phyloP scores from a whole-genome alignment of 768 basidiomycete species.

The Amanita muscaria region DNA sequence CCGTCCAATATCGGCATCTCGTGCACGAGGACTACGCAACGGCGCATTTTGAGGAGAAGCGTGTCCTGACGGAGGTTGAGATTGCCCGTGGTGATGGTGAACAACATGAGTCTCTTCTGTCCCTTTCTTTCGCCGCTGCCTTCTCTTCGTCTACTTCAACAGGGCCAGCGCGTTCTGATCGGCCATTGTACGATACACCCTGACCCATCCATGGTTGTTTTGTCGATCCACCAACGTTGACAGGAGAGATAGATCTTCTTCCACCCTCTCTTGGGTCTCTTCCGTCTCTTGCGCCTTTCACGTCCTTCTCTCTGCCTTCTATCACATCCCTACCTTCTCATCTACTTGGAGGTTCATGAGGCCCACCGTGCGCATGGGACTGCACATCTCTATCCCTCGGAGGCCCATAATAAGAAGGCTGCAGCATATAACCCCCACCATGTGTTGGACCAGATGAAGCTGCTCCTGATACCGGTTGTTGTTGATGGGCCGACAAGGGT shows the following conservation, averaged over 20 bases:
- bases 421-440: not conserved
- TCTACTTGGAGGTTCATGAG: not conserved
- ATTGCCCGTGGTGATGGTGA: constrained; percentile 29
- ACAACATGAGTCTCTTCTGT: constrained; percentile 36
- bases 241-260: constrained; percentile 31
- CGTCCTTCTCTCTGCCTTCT: constrained; percentile 9
- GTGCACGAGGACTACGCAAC: constrained; percentile 18
- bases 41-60: constrained; percentile 20
- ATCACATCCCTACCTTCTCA: constrained; percentile 7
- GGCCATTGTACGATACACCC: constrained; percentile 18
- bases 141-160: constrained; percentile 28
- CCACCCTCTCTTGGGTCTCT: constrained; percentile 8
- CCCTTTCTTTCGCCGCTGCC: constrained; percentile 19
- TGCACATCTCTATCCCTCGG: not conserved
- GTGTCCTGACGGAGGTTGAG: constrained; percentile 3
- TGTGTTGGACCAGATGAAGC: not conserved
- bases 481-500: constrained; percentile 1
- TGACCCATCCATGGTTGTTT: constrained; percentile 27
- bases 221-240: constrained; percentile 16
- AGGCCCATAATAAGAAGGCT: constrained; percentile 3
- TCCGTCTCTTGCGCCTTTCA: constrained; percentile 10
- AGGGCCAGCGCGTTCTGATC: constrained; percentile 17
- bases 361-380: not conserved
- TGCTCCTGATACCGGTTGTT: not conserved
- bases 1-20: constrained; percentile 27